These are phyloP conservation scores for Massariosphaeria phaeospora DNA, from an alignment of 495 filamentous ascomycete species.

Conservation along the genomic window DNA sequence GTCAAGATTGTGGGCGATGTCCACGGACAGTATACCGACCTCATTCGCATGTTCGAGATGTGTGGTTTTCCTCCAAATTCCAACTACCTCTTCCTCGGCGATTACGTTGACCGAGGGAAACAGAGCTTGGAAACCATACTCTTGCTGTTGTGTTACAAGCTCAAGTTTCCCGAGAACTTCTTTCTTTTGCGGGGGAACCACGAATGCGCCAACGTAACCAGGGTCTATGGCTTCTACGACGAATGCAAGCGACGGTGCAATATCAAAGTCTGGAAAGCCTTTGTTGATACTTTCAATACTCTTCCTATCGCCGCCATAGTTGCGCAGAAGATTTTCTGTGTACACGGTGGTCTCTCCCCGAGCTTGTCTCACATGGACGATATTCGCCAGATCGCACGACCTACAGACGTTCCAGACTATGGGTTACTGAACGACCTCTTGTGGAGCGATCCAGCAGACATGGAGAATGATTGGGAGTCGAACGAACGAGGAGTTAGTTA, in stretches of 20 bases:
- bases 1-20: slow-evolving; percentile 99
- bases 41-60: slow-evolving; percentile 99
- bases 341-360: slow-evolving; percentile 92
- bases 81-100: slow-evolving; percentile 94
- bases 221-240: slow-evolving; percentile 99
- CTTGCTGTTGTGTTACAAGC: slow-evolving; percentile 93
- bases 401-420: slow-evolving; percentile 97
- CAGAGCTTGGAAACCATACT: slow-evolving; percentile 96
- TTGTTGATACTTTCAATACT: slow-evolving; percentile 96
- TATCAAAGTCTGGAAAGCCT: slow-evolving; percentile 98
- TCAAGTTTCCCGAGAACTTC: slow-evolving; percentile 98
- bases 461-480: slow-evolving; percentile 96
- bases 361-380: slow-evolving; percentile 96
- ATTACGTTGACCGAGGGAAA: slow-evolving; percentile 98
- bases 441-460: slow-evolving; percentile 97
- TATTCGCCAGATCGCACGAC: slow-evolving; percentile 89
- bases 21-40: slow-evolving; percentile 95
- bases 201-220: slow-evolving; percentile 96
- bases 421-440: slow-evolving; percentile 92
- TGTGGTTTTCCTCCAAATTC: slow-evolving; percentile 91
- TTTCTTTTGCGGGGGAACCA: slow-evolving; percentile 96
- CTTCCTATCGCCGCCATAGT: slow-evolving; percentile 95
- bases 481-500: slow-evolving; percentile 98
- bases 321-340: slow-evolving; percentile 97
- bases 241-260: slow-evolving; percentile 97